phyloP scores from a whole-genome alignment of 345 rosid genomes.

The Gossypium anomalum region DNA sequence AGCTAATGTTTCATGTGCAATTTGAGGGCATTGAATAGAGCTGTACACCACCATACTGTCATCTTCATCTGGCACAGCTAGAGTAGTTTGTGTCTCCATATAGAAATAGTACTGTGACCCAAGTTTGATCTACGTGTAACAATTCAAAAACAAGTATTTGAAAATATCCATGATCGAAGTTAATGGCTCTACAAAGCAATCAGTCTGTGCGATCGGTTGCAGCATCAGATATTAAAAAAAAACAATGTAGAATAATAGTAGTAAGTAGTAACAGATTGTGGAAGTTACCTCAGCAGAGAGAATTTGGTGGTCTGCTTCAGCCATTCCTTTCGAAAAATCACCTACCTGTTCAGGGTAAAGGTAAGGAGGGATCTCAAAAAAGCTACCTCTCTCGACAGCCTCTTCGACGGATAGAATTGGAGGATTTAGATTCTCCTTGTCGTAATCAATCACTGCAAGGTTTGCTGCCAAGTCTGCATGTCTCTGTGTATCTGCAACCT shows the following conservation, averaged over 20 bases:
- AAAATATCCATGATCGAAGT: background rate
- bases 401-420: conserved; percentile 70
- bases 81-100: conserved; percentile 80
- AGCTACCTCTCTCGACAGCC: conserved; percentile 61
- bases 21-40: conserved; percentile 61
- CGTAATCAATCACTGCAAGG: conserved; percentile 62
- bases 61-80: conserved; percentile 93
- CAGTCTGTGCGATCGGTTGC: background rate
- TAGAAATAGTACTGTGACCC: conserved; percentile 88
- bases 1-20: conserved; percentile 45
- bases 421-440: conserved; percentile 40
- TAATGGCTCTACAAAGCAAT: background rate
- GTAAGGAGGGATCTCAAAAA: conserved; percentile 56
- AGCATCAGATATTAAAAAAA: background rate
- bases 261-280: background rate
- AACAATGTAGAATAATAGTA: background rate
- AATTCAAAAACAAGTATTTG: background rate
- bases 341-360: conserved; percentile 54
- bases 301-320: conserved; percentile 63
- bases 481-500: conserved; percentile 88
- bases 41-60: conserved; percentile 57
- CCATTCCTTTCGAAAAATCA: conserved; percentile 66
- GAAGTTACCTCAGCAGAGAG: conserved; percentile 53
- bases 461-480: conserved; percentile 67
- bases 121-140: conserved; percentile 48